These are phyloP conservation scores for Tritrichomonas musculus DNA, from an alignment of 208 protist genomes.

Conservation along the genomic window DNA sequence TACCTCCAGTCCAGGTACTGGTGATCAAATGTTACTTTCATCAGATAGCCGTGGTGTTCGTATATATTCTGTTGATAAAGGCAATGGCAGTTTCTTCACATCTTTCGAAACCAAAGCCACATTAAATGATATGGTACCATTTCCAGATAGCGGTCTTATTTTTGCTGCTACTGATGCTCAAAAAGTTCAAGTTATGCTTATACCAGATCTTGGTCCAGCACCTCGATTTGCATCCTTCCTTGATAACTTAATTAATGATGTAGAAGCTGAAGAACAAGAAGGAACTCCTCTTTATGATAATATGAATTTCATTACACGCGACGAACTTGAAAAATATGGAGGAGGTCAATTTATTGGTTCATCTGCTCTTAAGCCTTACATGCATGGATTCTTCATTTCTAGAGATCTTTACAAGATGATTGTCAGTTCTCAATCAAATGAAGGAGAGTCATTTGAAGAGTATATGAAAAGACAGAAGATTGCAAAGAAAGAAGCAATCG, in stretches of 20 bases:
- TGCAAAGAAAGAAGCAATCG: neutral
- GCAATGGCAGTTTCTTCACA: neutral
- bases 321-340: slow-evolving; percentile 18
- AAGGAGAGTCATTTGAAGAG: neutral
- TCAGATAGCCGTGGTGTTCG: neutral
- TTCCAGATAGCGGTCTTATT: neutral
- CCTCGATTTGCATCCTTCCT: slow-evolving; percentile 1
- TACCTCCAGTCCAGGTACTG: neutral
- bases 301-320: slow-evolving; percentile 14
- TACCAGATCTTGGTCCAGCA: neutral
- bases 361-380: slow-evolving; percentile 19
- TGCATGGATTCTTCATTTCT: slow-evolving; percentile 32
- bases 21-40: neutral
- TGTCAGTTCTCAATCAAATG: neutral
- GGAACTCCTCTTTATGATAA: neutral
- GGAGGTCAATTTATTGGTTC: neutral
- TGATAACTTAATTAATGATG: slow-evolving; percentile 7
- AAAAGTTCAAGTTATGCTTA: neutral
- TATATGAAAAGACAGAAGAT: neutral
- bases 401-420: neutral
- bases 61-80: neutral
- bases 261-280: slow-evolving; percentile 1
- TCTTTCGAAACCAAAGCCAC: neutral
- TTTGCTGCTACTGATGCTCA: neutral
- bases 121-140: neutral